These are phyloP conservation scores for Willaertia magna DNA, from an alignment of 208 protist genomes.

Conservation along the genomic window DNA sequence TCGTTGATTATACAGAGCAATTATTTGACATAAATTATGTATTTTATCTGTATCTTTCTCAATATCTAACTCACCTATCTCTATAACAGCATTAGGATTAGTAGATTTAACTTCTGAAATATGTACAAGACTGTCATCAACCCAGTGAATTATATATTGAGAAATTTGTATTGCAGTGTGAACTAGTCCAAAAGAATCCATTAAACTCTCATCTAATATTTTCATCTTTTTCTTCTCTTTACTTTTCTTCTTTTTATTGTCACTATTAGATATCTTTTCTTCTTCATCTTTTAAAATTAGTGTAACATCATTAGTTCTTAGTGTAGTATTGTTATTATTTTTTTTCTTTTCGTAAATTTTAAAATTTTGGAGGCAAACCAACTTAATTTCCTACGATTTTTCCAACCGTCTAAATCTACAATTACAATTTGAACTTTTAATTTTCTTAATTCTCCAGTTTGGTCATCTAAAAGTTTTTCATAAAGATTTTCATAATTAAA, in stretches of 20 bases:
- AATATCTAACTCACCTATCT: neutral
- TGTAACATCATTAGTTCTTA: too few species aligned
- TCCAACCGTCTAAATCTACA: neutral
- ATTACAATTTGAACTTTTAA: neutral
- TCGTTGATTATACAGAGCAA: neutral
- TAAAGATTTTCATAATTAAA: neutral
- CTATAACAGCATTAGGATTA: neutral
- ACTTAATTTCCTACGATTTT: neutral
- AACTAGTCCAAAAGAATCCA: neutral
- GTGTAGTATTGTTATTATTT: too few species aligned
- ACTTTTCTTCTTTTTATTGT: too few species aligned
- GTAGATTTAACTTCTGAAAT: neutral
- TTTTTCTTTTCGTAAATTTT: neutral
- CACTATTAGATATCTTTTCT: too few species aligned
- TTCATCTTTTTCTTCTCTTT: too few species aligned
- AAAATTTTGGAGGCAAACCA: neutral
- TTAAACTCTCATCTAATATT: too few species aligned
- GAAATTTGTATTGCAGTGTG: neutral
- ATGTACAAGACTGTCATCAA: neutral
- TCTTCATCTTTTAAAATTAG: too few species aligned
- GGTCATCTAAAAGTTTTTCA: neutral
- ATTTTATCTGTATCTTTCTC: neutral
- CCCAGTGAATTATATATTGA: neutral
- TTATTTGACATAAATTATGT: neutral
- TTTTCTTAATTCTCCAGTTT: neutral